Evolutionary conservation across 2,329 filamentous ascomycete species (phyloP), one percentile per base, ranked within the genome.

Genomic region (Ophiocordyceps sinensis): DNA sequence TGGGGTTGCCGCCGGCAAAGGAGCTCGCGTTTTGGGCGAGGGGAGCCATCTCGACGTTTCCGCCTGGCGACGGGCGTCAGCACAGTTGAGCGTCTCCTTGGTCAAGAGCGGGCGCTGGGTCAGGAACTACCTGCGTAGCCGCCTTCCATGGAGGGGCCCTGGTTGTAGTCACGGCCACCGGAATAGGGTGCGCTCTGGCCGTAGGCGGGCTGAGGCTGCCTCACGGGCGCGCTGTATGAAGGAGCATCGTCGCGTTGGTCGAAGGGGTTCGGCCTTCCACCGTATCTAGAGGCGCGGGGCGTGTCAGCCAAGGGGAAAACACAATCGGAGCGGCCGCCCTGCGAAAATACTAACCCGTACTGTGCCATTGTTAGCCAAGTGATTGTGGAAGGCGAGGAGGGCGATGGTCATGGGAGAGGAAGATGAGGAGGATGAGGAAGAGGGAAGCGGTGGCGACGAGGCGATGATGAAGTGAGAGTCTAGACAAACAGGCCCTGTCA

Each of bases 11-110:
- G 38, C 60, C 57, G 34, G 58, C 68, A 40, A 70, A 68, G 38
- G 62, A 61, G 39, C 64, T 54, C 38, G 64, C 67, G 44, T 70
- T 71, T 45, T 71, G 70, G 36, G 67, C 60, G 37, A 84, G 70
- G 12, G 80, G 71, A 37, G 75, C 73, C 79, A 87, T 83, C 63
- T 88, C 83, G 51, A 85, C 77, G 51, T 73, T 70, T 52, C 63
- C 58, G 36, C 61, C 65, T 65, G 49, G 45, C n/a, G 23, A 26
- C 32, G 12, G n/a, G 9, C 8, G 32, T 35, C n/a, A 35, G 32
- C 19, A 17, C 15, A 10, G 7, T 5, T 35, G 13, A 15, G n/a
- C 5, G 32, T 15, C 10, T 19, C 4, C 19, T 19, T 19, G 19
- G 19, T 19, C 19, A 19, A 19, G 19, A 19, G 19, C 19, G 19